phyloP scores from a whole-genome alignment of 2,329 filamentous ascomycete genomes.

The Ceratocystiopsis sp. region DNA sequence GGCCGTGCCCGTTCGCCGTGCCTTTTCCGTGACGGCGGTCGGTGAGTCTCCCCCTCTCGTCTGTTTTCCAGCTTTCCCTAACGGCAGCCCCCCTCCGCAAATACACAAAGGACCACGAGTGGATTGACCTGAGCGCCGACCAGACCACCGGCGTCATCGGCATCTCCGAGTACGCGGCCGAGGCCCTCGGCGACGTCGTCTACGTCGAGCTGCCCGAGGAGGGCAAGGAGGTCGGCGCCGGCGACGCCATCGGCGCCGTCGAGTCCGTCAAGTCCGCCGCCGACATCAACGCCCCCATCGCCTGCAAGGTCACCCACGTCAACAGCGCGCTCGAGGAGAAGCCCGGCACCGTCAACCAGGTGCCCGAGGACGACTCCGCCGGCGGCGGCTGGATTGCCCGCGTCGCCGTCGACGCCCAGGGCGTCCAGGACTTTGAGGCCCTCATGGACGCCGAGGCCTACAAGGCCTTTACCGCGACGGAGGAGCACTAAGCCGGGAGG shows the following conservation, averaged over 20 bases:
- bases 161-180: slow-evolving; percentile 81
- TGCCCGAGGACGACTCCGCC: slow-evolving; percentile 60
- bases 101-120: slow-evolving; percentile 97
- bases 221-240: slow-evolving; percentile 50
- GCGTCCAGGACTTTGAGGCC: slow-evolving; percentile 48
- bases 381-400: slow-evolving; percentile 85
- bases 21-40: slow-evolving; percentile 28
- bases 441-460: slow-evolving; percentile 70
- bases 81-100: slow-evolving; percentile 48
- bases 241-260: slow-evolving; percentile 82
- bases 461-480: slow-evolving; percentile 46
- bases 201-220: slow-evolving; percentile 81
- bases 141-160: slow-evolving; percentile 67
- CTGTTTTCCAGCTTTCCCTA: slow-evolving; percentile 2
- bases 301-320: slow-evolving; percentile 56
- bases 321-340: slow-evolving; percentile 69
- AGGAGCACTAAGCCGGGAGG: slow-evolving; percentile 17
- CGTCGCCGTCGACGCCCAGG: slow-evolving; percentile 55
- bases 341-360: slow-evolving; percentile 75
- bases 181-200: slow-evolving; percentile 88
- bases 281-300: slow-evolving; percentile 82
- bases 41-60: slow-evolving; percentile 16
- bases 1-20: slow-evolving; percentile 20
- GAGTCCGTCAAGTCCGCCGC: slow-evolving; percentile 98
- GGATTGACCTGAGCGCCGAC: slow-evolving; percentile 77